A percentile compares a stretch with the other conserved stretches of the same genome.
Conservation (phyloP, 2,329 filamentous ascomycete genomes). For the Thelonectria discophora region DNA sequence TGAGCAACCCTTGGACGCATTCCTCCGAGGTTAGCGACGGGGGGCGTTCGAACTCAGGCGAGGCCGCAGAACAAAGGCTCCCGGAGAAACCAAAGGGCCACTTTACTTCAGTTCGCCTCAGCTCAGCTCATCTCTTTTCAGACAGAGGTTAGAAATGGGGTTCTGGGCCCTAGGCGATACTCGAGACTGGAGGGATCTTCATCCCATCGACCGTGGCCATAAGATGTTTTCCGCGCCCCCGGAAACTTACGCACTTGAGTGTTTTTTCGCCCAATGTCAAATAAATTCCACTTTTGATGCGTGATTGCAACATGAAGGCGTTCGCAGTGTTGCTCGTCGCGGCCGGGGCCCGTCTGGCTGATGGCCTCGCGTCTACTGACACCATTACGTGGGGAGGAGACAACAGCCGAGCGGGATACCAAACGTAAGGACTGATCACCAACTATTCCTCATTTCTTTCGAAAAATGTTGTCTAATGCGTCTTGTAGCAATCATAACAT, state of each 20-base stretch:
- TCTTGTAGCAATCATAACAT: slow-evolving; percentile 65
- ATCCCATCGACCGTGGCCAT: not conserved
- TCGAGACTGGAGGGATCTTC: not conserved
- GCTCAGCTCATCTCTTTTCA: not conserved
- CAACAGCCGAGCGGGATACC: slow-evolving; percentile 62
- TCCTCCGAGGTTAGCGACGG: not conserved
- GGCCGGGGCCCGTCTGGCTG: slow-evolving; percentile 46
- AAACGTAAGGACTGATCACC: slow-evolving; percentile 52
- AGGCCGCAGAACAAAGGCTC: not conserved
- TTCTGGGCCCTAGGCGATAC: not conserved
- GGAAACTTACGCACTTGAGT: not conserved
- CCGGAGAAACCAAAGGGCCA: not conserved
- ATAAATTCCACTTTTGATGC: not conserved
- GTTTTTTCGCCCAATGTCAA: not conserved
- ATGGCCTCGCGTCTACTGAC: slow-evolving; percentile 56
- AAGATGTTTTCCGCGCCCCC: not conserved
- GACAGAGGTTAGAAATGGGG: not conserved
- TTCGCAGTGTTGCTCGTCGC: slow-evolving; percentile 43
- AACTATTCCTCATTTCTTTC: accelerated
- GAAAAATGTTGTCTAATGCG: accelerated
- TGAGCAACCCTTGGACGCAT: not conserved
- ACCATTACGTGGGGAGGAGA: slow-evolving; percentile 69
- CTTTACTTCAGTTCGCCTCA: not conserved
- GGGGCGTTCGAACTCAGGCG: not conserved
- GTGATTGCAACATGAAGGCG: slow-evolving; percentile 36